Percentiles rank a stretch among this genome's conserved stretches.
Conservation (phyloP, 2,329 filamentous ascomycete genomes). For the Cercospora beticola region DNA sequence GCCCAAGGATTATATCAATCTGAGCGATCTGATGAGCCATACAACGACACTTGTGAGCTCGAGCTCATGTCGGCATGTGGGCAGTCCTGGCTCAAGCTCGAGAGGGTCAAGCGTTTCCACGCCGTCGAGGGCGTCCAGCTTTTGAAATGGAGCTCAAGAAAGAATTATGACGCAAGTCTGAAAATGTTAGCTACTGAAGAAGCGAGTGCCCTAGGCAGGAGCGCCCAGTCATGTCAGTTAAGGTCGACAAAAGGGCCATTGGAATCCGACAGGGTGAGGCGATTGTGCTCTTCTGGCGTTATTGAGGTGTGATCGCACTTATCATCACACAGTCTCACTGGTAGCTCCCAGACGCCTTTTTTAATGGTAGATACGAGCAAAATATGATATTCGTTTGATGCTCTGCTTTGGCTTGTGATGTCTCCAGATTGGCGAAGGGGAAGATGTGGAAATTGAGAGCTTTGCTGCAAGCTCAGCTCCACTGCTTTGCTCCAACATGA, state of each 20-base stretch:
- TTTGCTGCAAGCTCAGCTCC: background rate
- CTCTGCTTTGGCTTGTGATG: background rate
- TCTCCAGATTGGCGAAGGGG: background rate
- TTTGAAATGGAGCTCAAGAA: background rate
- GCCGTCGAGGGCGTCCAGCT: slow-evolving; percentile 6
- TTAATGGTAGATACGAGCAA: background rate
- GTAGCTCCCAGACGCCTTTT: background rate
- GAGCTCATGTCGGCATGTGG: slow-evolving; percentile 8
- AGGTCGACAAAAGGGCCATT: background rate
- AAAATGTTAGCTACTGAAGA: background rate
- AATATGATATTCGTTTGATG: background rate
- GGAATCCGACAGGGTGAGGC: background rate
- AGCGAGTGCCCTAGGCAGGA: background rate
- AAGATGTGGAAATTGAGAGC: background rate
- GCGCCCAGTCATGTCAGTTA: background rate
- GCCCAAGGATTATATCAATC: slow-evolving; percentile 16
- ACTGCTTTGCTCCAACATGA: background rate
- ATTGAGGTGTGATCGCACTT: background rate
- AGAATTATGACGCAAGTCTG: background rate
- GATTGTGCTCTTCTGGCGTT: background rate
- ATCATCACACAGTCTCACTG: background rate
- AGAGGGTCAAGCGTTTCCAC: slow-evolving; percentile 4
- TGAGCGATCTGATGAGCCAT: slow-evolving; percentile 15
- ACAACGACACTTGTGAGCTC: background rate
- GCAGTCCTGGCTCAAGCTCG: background rate